Base-by-base conservation (phyloP, 2,329 filamentous ascomycete species). In the Neofusicoccum ribis region DNA sequence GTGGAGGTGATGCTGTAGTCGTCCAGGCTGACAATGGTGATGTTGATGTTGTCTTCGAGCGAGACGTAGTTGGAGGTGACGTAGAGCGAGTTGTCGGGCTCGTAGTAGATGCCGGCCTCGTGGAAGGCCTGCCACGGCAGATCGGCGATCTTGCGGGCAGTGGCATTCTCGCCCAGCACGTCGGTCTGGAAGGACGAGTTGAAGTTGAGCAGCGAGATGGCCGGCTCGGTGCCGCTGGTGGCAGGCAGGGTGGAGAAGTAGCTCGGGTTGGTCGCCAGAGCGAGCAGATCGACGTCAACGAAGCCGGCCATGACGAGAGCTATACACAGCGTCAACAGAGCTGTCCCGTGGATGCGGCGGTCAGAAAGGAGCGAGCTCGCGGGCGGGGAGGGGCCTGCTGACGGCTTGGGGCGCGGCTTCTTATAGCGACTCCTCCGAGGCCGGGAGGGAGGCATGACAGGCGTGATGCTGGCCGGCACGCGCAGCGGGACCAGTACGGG, bases 21-120 rank as follows among this genome's bases (percentile, higher is more conserved):
- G 68, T 82, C 81, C 61, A 84, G 73, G 60, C 74, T 74, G 52
- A 77, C 67, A 41, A 77, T 67, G 3, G 74, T 77, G 49, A 77
- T 67, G 58, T 77, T 77, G 68, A 75, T 76, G 15, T 72, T 73
- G 61, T 76, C 71, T 23, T 72, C 63, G 5, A 75, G 65, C 5
- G 68, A 70, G 68, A 71, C 51, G 15, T 66, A 76, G 67, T 81
- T 81, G 66, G 74, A 77, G 2, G 79, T 80, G 17, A 82, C 74
- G 68, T 80, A 81, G 6, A 81, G 65, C 23, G 75, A 76, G 67
- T 80, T 77, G 5, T 73, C 73, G 12, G 70, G 67, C 43, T 71
- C 68, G 67, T 74, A 73, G 68, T 75, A 76, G 8, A 74, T 71
- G 7, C 75, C 75, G n/a, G 72, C 73, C 68, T 82, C 80, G 69